Percentiles rank a stretch among this genome's conserved stretches.
These are phyloP conservation scores for Stagonosporopsis vannaccii DNA, from an alignment of 2,329 filamentous ascomycete species.

Conservation along the genomic window DNA sequence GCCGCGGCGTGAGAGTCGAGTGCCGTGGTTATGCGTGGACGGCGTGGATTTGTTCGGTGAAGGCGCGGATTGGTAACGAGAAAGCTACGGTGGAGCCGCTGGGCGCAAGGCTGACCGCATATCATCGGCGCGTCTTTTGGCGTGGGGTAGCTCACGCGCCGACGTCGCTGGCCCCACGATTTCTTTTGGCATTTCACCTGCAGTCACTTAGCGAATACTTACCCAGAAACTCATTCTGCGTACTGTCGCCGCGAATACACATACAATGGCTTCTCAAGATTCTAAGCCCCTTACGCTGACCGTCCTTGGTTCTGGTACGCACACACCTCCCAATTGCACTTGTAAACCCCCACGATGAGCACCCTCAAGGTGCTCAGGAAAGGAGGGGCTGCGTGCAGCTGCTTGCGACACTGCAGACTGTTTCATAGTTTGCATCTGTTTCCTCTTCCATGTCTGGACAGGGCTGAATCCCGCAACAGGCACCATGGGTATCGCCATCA, in stretches of 20 bases:
- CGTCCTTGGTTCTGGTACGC: conserved; percentile 81
- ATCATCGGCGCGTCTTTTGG: conserved; percentile 32
- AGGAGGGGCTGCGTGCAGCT: neutral
- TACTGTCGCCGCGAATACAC: neutral
- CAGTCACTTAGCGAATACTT: conserved; percentile 10
- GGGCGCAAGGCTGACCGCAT: conserved; percentile 23
- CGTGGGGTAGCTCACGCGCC: conserved; percentile 19
- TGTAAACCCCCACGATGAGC: neutral
- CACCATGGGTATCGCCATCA: conserved; percentile 85
- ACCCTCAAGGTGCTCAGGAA: neutral
- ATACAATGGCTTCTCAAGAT: conserved; percentile 42
- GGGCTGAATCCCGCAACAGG: conserved; percentile 56
- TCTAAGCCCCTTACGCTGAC: conserved; percentile 70
- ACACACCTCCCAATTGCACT: conserved; percentile 40
- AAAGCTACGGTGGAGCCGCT: conserved; percentile 7
- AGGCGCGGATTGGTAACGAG: neutral
- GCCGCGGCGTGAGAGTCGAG: neutral
- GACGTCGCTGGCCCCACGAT: conserved; percentile 16
- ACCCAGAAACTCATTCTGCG: conserved; percentile 9
- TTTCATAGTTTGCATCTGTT: neutral
- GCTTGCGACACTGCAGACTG: too few relatives aligned
- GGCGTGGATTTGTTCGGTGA: neutral
- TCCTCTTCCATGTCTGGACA: neutral
- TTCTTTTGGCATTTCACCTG: conserved; percentile 5
- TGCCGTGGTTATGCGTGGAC: neutral